Conservation (phyloP, 306 rosid genomes). For the Trifolium pratense region DNA sequence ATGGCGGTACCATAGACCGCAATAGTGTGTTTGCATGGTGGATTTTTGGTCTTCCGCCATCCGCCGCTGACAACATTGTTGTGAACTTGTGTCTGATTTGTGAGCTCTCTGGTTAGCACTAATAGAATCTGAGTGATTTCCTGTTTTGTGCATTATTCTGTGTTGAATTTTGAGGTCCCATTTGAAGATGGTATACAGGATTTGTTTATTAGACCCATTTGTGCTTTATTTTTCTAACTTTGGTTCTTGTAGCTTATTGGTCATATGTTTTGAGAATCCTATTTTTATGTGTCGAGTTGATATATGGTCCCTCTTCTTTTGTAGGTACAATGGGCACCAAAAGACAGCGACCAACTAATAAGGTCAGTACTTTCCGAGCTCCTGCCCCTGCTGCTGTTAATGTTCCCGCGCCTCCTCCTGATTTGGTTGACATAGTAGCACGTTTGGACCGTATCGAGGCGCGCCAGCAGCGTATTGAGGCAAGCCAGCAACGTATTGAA, state of each 20-base stretch:
- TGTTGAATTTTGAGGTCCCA: not conserved
- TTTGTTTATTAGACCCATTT: not conserved
- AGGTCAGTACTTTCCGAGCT: constrained; percentile 19
- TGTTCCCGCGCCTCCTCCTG: constrained; percentile 22
- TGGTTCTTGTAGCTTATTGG: not conserved
- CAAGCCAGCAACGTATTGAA: constrained; percentile 24
- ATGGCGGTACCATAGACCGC: too few species aligned
- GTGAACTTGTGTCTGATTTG: not conserved
- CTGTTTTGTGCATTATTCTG: not conserved
- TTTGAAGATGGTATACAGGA: not conserved
- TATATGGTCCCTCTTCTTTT: constrained; percentile 3
- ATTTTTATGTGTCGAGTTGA: not conserved
- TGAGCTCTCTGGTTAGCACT: not conserved
- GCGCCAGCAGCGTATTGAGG: constrained; percentile 18
- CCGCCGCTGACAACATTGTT: too few species aligned
- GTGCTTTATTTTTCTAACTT: not conserved
- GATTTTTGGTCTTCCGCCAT: too few species aligned
- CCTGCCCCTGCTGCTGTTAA: constrained; percentile 7
- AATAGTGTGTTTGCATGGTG: too few species aligned
- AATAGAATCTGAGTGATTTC: constrained; percentile 8
- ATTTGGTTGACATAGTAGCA: constrained; percentile 26
- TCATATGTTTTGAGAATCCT: not conserved
- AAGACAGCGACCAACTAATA: constrained; percentile 19
- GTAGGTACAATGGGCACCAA: constrained; percentile 31
- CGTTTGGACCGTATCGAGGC: constrained; percentile 29